Percentiles rank a stretch among this genome's conserved stretches.
phyloP scores from a whole-genome alignment of 1,284 basidiomycete species.

The Trichosporon asahii region DNA sequence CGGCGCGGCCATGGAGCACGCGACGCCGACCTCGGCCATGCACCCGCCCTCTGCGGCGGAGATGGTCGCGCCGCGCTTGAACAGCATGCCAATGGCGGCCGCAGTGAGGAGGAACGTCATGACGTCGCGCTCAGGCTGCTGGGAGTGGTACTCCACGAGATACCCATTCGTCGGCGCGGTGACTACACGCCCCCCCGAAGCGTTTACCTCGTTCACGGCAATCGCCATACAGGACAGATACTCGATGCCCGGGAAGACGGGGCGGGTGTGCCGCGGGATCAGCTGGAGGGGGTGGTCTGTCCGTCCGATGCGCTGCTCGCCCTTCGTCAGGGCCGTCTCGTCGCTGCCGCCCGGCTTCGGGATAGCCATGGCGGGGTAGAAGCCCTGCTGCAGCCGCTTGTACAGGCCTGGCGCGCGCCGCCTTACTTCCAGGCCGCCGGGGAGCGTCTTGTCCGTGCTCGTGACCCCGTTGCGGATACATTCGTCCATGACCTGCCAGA shows the following conservation, averaged over 20 bases:
- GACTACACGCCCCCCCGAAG: constrained; percentile 85
- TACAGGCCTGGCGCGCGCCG: constrained; percentile 82
- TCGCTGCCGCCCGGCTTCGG: constrained; percentile 2
- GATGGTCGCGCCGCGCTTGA: constrained; percentile 94
- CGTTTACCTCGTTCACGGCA: constrained; percentile 78
- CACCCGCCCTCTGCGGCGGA: constrained; percentile 85
- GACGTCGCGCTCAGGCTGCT: constrained; percentile 35
- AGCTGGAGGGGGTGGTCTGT: constrained; percentile 73
- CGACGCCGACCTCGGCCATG: constrained; percentile 54
- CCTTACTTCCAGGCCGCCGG: constrained; percentile 75
- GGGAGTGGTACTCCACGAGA: constrained; percentile 40
- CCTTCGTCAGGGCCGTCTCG: constrained; percentile 5
- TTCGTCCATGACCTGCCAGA: constrained; percentile 91
- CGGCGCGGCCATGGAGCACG: constrained; percentile 56
- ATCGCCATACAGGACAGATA: constrained; percentile 90
- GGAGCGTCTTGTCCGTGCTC: constrained; percentile 68
- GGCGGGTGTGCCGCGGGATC: constrained; percentile 64
- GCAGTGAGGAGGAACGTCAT: constrained; percentile 83
- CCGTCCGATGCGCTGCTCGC: constrained; percentile 30
- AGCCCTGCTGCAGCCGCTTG: constrained; percentile 71
- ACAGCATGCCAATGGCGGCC: constrained; percentile 88
- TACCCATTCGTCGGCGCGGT: constrained; percentile 68
- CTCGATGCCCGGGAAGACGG: constrained; percentile 80
- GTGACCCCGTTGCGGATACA: constrained; percentile 87
- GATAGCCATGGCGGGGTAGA: constrained; percentile 45